Base-by-base conservation (phyloP, 352 stramenopile species). In the Phytophthora pisi region DNA sequence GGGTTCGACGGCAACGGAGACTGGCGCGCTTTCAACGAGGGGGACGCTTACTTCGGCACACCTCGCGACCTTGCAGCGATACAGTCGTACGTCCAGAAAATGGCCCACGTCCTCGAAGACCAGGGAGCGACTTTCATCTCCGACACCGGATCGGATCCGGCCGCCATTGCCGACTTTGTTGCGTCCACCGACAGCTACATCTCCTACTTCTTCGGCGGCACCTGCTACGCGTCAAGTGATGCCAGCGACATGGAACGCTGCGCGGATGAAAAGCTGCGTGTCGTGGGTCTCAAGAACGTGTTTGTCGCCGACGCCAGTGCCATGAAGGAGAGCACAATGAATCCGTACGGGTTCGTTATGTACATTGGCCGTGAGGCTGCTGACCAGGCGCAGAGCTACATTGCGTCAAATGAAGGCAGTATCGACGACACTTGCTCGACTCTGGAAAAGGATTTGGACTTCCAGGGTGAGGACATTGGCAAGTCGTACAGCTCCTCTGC, bases 331-430 rank as follows among this genome's bases (percentile, higher is more conserved):
- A 85, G 81, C 10, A 91, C 85, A 0, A 72, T 81, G 34, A 89
- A 84, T 50, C 83, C 81, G 30, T 91, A 90, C 63, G 84, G 74
- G 3, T 89, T 90, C 56, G 72, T 92, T n/a, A 91, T 89, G 79
- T 90, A 93, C 70, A 67, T 87, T n/a, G 81, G 85, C 15, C 71
- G 70, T 3, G 75, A 92, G 42, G 78, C 74, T n/a, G 82, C 66
- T 1, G 64, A 73, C 5, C 75, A 82, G n/a, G 82, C 74, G 13
- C 67, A 84, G 50, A 53, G 28, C 3, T 79, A 75, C 43, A 55
- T 88, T 11, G 26, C 16, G 26, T 62, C 57, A 4, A 52, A 52
- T 38, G 5, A 47, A n/a, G 72, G 55, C n/a, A 47, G n/a, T 15
- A 16, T 54, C 8, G 68, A 56, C 13, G 67, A 64, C 20, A 63